Evolutionary conservation across 2,329 filamentous ascomycete genomes (phyloP).

Genomic region (Helminthosporium solani): DNA sequence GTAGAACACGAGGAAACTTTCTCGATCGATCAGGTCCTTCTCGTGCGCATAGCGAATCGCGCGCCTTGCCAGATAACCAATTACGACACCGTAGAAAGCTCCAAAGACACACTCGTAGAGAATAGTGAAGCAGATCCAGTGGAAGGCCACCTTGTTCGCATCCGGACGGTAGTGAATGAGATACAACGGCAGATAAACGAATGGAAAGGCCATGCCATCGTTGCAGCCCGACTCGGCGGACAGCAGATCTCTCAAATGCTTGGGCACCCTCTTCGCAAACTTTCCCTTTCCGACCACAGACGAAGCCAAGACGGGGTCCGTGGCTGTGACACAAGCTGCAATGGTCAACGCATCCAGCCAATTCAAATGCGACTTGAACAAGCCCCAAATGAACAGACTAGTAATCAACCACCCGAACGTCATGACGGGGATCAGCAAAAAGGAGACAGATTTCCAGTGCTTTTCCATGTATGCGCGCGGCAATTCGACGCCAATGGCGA

Average conservation of each 20-base stretch:
- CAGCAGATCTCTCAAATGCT: constrained; percentile 91
- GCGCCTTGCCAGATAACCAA: constrained; percentile 89
- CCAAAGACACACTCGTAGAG: constrained; percentile 96
- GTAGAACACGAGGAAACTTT: constrained; percentile 98
- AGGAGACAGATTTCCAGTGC: constrained; percentile 90
- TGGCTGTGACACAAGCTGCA: constrained; percentile 93
- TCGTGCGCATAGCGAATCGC: constrained; percentile 86
- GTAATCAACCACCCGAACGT: constrained; percentile 92
- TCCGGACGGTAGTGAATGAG: constrained; percentile 77
- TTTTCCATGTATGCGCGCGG: constrained; percentile 96
- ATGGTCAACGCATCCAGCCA: constrained; percentile 89
- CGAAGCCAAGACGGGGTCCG: constrained; percentile 92
- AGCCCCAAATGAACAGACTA: constrained; percentile 92
- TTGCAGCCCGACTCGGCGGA: constrained; percentile 98
- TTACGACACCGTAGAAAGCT: constrained; percentile 78
- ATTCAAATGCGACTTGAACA: constrained; percentile 69
- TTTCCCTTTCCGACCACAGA: constrained; percentile 99
- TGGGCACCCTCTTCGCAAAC: constrained; percentile 94
- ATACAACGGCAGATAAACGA: constrained; percentile 90
- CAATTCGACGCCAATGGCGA: constrained; percentile 86
- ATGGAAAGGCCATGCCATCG: constrained; percentile 99
- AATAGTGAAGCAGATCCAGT: constrained; percentile 88
- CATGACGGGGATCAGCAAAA: constrained; percentile 94
- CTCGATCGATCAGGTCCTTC: constrained; percentile 83
- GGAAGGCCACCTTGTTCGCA: constrained; percentile 67